These are phyloP conservation scores for Vicia sativa DNA, from an alignment of 306 rosid genomes.

Conservation along the genomic window DNA sequence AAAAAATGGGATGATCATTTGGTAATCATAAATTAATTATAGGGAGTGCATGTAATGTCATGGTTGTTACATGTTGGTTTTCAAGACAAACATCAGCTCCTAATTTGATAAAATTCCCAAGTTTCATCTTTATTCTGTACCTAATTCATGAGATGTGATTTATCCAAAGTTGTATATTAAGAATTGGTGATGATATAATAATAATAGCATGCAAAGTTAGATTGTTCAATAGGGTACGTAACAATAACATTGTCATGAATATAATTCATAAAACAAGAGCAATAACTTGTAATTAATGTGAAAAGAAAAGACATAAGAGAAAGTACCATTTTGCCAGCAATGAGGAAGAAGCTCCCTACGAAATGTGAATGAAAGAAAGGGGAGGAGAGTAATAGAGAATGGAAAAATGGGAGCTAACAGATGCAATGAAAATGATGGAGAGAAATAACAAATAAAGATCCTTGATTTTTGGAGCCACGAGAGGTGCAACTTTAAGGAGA, in stretches of 20 bases:
- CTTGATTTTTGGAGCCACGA: conserved; percentile 60
- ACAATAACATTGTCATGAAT: background rate
- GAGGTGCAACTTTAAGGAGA: conserved; percentile 54
- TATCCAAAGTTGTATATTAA: background rate
- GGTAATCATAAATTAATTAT: background rate
- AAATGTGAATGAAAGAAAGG: conserved; percentile 47
- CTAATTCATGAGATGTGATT: conserved; percentile 13
- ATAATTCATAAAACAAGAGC: conserved; percentile 7
- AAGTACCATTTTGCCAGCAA: conserved; percentile 76
- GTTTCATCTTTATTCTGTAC: background rate
- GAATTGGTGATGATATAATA: background rate
- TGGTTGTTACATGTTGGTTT: background rate
- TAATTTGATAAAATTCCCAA: background rate
- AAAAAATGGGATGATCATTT: background rate
- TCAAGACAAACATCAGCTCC: conserved; percentile 10
- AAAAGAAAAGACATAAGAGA: background rate
- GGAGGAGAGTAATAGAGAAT: conserved; percentile 43
- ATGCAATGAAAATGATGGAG: conserved; percentile 38
- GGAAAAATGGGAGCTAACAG: conserved; percentile 44
- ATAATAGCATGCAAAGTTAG: conserved; percentile 9
- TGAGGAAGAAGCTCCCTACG: conserved; percentile 62
- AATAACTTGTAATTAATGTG: background rate
- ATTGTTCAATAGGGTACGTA: conserved; percentile 7
- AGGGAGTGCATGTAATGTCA: conserved; percentile 1
- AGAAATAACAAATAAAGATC: conserved; percentile 56